Conservation (phyloP, 345 rosid species). For the Physaria fendleri region DNA sequence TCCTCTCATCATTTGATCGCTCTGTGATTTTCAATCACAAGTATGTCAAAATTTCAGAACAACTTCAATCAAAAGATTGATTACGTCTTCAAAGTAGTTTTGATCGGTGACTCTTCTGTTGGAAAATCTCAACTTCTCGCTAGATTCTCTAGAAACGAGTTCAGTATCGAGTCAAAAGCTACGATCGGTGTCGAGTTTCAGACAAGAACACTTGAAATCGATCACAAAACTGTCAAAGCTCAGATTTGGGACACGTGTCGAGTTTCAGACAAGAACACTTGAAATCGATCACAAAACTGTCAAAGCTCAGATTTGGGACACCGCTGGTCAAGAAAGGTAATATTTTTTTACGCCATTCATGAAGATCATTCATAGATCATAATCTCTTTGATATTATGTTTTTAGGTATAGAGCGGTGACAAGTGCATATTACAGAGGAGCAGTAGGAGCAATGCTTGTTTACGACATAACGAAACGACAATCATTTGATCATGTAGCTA, state of each 20-base stretch:
- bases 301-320: constrained; percentile 81
- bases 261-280: constrained; percentile 58
- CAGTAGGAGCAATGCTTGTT: constrained; percentile 75
- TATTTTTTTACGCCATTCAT: background rate
- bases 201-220: constrained; percentile 49
- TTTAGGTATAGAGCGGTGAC: constrained; percentile 77
- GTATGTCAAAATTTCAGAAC: constrained; percentile 40
- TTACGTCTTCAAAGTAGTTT: constrained; percentile 58
- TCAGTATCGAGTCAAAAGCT: constrained; percentile 56
- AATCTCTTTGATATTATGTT: background rate
- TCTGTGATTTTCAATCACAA: too few species aligned
- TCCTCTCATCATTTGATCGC: too few species aligned
- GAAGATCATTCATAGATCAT: background rate
- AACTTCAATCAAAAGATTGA: constrained; percentile 52
- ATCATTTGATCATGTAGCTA: constrained; percentile 68
- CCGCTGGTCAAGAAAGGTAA: constrained; percentile 77
- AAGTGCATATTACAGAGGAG: constrained; percentile 75
- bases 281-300: constrained; percentile 47
- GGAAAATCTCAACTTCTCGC: constrained; percentile 72
- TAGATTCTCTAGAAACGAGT: constrained; percentile 56
- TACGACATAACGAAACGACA: constrained; percentile 81
- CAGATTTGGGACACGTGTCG: constrained; percentile 83
- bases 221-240: constrained; percentile 57
- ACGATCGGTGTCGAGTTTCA: constrained; percentile 72
- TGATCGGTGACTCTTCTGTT: constrained; percentile 68